Conservation (phyloP, 805 yeast genomes). For the Suhomyces emberorum region DNA sequence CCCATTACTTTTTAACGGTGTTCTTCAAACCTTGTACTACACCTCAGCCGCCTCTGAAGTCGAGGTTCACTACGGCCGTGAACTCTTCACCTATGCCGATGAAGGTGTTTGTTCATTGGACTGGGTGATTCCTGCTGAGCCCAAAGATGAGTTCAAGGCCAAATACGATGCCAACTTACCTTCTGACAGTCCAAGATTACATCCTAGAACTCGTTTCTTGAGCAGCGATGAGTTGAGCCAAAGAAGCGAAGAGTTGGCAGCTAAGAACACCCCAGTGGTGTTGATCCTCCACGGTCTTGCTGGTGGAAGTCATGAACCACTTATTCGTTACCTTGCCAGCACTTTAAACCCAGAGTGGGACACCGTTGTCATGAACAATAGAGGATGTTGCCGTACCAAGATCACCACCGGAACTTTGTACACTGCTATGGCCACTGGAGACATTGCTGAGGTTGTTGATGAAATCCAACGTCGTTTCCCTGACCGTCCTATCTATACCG, state of each 20-base stretch:
- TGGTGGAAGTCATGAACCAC: conserved; percentile 82
- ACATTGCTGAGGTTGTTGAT: conserved; percentile 54
- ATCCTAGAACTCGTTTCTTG: conserved; percentile 53
- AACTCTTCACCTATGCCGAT: conserved; percentile 55
- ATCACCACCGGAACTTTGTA: conserved; percentile 68
- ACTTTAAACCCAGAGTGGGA: conserved; percentile 48
- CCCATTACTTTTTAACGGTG: conserved; percentile 68
- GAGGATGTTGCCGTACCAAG: conserved; percentile 74
- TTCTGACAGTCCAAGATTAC: conserved; percentile 36
- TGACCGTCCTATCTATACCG: conserved; percentile 56
- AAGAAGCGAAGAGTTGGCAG: conserved; percentile 10
- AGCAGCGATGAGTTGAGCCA: conserved; percentile 42
- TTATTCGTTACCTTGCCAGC: conserved; percentile 58
- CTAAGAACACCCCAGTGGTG: conserved; percentile 52
- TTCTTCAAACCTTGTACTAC: conserved; percentile 73
- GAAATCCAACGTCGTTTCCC: conserved; percentile 54
- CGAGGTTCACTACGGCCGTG: conserved; percentile 70
- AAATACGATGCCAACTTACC: conserved; percentile 30
- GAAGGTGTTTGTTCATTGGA: conserved; percentile 76
- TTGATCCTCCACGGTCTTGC: conserved; percentile 73
- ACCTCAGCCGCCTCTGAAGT: conserved; percentile 52
- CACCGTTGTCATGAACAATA: conserved; percentile 61
- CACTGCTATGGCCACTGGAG: conserved; percentile 70
- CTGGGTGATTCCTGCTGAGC: conserved; percentile 50
- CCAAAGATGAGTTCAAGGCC: conserved; percentile 22